Evolutionary conservation across 257 asterid genomes (phyloP), one percentile per base, ranked within the genome.

Genomic region (Nicotiana tabacum): DNA sequence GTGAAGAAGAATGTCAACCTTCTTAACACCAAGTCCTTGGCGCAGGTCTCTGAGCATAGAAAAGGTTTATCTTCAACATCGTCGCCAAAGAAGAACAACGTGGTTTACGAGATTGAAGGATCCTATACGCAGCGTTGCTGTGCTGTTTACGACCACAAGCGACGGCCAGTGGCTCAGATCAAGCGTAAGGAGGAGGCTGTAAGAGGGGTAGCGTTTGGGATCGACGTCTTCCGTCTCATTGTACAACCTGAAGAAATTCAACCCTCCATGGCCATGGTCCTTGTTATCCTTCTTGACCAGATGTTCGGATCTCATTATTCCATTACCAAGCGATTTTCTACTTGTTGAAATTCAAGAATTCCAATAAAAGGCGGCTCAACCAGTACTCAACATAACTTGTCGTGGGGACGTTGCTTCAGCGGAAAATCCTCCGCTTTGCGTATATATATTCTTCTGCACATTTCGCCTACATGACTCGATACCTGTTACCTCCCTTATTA

Each of bases 201-300:
- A n/a, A 87, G 48, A 48, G 94, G 95, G 12, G 89, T 88, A 15
- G 86, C 81, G 33, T 83, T 92, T 51, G 97, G 97, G 4, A 55
- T 56, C 69, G 98, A 93, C 82, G 90, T 93, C 29, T 92, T 93
- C 88, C 89, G 85, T 21, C 89, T 93, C 1, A 83, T 88, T 35
- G 87, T 91, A 21, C 87, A 87, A 67, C 92, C 90, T 82, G 91
- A 89, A 12, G 91, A 87, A 79, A 85, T 90, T 61, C 92, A 92
- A 24, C 56, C 86, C 1, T 78, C 89, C 6, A 55, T 84, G 2
- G 94, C 94, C 55, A 91, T 93, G 98, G 92, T 93, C 2, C 30
- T 92, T 43, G 93, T 93, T 37, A 88, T 93, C 77, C 88, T 92
- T 77, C 94, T 93, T 15, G 98, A 93, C 72, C 93, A 88, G 84